Base-by-base conservation (phyloP, 495 filamentous ascomycete genomes). In the Penicillium coffeae region DNA sequence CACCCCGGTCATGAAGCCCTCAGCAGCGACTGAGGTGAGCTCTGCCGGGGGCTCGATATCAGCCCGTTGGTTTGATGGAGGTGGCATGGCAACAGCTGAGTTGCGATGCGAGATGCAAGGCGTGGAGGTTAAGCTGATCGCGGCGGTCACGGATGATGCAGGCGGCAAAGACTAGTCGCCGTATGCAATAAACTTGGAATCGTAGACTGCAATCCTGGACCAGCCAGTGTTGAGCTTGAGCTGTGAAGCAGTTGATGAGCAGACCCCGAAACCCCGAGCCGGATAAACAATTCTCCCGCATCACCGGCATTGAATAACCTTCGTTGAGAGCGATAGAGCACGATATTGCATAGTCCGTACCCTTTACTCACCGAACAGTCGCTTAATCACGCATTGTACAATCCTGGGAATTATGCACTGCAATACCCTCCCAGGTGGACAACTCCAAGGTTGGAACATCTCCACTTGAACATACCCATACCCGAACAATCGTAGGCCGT, bases 1-100 rank as follows among this genome's bases (percentile, higher is more conserved):
- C 21, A 64, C 70, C 37, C 73, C 73, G 14, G 69, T 63, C 52
- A 73, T 58, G 47, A 76, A 76, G 20, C 73, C 73, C 22, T 65
- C 60, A 48, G 68, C 60, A 7, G 69, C 71, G 49, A 71, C 56
- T 14, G 58, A 62, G 14, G 71, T 68, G 47, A 76, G 52, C 41
- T 76, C 65, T 21, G 60, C 63, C 3, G 73, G 71, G 8, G 71
- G 71, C 45, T 73, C 70, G 40, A 68, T 63, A 15, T 68, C 64
- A 13, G 48, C 56, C 50, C 57, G 60, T 36, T 70, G 68, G 34
- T 44, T 61, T 19, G 70, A 58, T 40, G 72, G 68, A n/a, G 70
- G 55, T 33, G 69, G 69, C 72, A 75, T 62, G 30, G 20, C 43
- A 22, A 30, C 16, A 42, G 50, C 51, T 46, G 33, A 48, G 21